These are phyloP conservation scores for Litchi chinensis DNA, from an alignment of 345 rosid genomes.

Conservation along the genomic window DNA sequence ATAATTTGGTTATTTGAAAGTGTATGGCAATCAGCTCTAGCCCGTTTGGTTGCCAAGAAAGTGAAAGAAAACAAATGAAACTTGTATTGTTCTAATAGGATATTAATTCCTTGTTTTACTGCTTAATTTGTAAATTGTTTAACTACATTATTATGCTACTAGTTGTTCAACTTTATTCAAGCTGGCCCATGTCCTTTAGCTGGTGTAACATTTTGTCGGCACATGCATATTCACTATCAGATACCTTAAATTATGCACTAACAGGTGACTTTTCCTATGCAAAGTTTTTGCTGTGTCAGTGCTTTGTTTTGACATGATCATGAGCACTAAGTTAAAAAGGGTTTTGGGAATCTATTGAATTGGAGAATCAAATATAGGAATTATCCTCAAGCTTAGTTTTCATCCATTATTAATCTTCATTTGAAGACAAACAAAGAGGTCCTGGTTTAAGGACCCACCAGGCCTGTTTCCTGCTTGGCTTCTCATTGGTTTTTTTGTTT, in stretches of 20 bases:
- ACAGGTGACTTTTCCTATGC: neutral
- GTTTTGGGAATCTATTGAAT: constrained; percentile 3
- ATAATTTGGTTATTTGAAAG: neutral
- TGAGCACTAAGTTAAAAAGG: neutral
- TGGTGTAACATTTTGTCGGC: neutral
- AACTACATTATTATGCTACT: too few species aligned
- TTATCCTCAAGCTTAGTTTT: neutral
- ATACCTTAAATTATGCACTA: neutral
- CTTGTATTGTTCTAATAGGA: neutral
- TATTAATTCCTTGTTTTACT: neutral
- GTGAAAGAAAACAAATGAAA: constrained; percentile 1
- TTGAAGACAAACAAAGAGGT: neutral
- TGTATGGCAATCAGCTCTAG: neutral
- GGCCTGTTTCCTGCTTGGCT: neutral
- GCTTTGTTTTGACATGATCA: constrained; percentile 2
- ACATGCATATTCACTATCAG: neutral
- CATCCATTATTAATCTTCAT: neutral
- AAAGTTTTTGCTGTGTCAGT: neutral
- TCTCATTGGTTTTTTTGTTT: constrained; percentile 1
- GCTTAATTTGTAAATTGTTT: neutral
- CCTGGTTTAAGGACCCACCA: constrained; percentile 16
- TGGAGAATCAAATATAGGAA: neutral
- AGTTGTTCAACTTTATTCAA: neutral
- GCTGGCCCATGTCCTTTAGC: neutral
- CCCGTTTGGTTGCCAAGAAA: constrained; percentile 6